Conservation (phyloP, 2,329 filamentous ascomycete species). For the Pseudogymnoascus verrucosus region DNA sequence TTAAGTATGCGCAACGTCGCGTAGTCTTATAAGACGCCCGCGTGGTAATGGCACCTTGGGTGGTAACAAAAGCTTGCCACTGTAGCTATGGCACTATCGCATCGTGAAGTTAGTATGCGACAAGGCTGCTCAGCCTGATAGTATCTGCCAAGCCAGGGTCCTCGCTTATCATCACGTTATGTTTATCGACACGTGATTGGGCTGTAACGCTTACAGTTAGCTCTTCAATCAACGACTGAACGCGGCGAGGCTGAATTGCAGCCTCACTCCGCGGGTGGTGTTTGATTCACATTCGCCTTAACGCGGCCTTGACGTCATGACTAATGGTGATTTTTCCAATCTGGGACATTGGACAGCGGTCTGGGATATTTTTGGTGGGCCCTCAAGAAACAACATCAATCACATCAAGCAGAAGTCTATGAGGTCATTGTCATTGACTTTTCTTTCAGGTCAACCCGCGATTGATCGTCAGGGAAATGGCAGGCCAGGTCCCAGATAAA, state of each 20-base stretch:
- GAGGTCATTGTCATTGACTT: slow-evolving; percentile 1
- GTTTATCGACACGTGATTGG: neutral
- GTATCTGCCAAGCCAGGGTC: neutral
- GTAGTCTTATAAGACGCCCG: neutral
- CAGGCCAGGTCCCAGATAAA: slow-evolving; percentile 1
- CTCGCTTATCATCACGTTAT: neutral
- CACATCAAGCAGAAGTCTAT: neutral
- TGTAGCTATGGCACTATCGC: neutral
- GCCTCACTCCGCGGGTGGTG: neutral
- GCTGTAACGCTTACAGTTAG: neutral
- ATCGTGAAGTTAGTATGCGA: neutral
- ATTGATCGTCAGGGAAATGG: slow-evolving; percentile 1
- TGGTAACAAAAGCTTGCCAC: neutral
- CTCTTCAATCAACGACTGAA: neutral
- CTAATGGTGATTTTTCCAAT: neutral
- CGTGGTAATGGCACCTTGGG: neutral
- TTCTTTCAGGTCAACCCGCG: neutral
- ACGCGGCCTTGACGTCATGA: neutral
- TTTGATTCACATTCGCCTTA: neutral
- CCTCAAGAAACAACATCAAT: neutral
- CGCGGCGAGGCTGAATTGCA: neutral
- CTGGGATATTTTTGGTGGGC: neutral
- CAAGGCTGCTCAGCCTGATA: slow-evolving; percentile 2
- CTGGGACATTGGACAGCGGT: neutral
- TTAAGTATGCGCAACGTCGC: neutral